phyloP scores from a whole-genome alignment of 306 rosid species.

The Hippophae gyantsensis region DNA sequence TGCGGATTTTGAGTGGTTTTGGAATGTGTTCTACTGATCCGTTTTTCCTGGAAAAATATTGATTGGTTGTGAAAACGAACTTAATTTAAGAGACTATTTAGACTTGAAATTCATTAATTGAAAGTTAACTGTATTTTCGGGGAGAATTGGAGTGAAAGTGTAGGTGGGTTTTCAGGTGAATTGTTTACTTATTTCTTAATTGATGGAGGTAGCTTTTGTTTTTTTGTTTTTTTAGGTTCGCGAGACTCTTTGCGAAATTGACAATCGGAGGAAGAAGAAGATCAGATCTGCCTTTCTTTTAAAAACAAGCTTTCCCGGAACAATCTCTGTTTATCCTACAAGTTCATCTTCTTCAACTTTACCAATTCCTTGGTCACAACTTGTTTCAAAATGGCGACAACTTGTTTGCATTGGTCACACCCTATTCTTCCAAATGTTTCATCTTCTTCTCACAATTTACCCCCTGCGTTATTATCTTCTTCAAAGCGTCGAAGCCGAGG shows the following conservation, averaged over 20 bases:
- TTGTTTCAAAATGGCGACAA: slow-evolving; percentile 21
- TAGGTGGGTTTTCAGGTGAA: background rate
- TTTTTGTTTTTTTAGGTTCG: too few relatives aligned
- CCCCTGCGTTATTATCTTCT: slow-evolving; percentile 41
- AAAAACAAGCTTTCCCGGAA: slow-evolving; percentile 1
- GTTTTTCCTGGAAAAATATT: slow-evolving; percentile 19
- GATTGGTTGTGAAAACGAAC: slow-evolving; percentile 5
- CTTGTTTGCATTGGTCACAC: slow-evolving; percentile 57
- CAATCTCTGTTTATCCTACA: background rate
- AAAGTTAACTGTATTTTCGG: background rate
- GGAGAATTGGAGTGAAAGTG: background rate
- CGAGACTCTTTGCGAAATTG: background rate
- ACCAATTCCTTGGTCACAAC: background rate
- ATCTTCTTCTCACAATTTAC: slow-evolving; percentile 49
- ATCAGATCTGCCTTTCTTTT: too few relatives aligned
- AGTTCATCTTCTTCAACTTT: too few relatives aligned
- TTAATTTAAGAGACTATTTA: background rate
- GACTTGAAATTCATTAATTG: background rate
- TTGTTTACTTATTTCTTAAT: too few relatives aligned
- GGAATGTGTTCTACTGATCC: slow-evolving; percentile 23
- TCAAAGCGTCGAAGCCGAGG: slow-evolving; percentile 34
- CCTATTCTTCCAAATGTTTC: slow-evolving; percentile 46
- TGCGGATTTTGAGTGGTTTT: slow-evolving; percentile 7
- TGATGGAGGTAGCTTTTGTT: too few relatives aligned
- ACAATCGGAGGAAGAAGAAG: background rate